phyloP scores from a whole-genome alignment of 2,329 filamentous ascomycete species.

The Calonectria pseudoreteaudii region DNA sequence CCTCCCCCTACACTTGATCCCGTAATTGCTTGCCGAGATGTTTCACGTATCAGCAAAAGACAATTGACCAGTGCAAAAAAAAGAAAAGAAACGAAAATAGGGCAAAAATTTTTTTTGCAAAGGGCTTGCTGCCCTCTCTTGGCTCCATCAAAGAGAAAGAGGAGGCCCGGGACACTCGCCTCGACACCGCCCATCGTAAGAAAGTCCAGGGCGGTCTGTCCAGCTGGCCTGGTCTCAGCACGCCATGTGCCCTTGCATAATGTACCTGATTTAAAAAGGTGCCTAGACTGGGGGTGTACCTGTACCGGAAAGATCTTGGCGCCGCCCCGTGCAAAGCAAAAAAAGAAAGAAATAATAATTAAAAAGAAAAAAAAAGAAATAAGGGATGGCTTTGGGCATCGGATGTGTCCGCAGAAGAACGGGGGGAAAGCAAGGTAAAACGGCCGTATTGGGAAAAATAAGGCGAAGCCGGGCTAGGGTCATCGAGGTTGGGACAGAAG shows the following conservation, averaged over 20 bases:
- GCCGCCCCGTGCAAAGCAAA: not conserved
- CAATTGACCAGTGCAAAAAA: not conserved
- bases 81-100: not conserved
- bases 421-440: not conserved
- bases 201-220: constrained; percentile 36
- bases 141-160: not conserved
- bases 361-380: not conserved
- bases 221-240: constrained; percentile 21
- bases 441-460: not conserved
- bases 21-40: not conserved
- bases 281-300: not conserved
- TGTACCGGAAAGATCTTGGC: not conserved
- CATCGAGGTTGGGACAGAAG: not conserved
- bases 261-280: constrained; percentile 35
- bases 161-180: constrained; percentile 11
- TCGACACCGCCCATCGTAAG: constrained; percentile 16
- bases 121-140: not conserved
- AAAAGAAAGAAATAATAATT: not conserved
- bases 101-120: not conserved
- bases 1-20: not conserved
- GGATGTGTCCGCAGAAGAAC: not conserved
- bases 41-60: not conserved
- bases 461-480: not conserved
- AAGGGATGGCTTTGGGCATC: not conserved
- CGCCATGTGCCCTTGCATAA: constrained; percentile 40